phyloP scores from a whole-genome alignment of 768 basidiomycete species.

The Rhizopogon vesiculosus region DNA sequence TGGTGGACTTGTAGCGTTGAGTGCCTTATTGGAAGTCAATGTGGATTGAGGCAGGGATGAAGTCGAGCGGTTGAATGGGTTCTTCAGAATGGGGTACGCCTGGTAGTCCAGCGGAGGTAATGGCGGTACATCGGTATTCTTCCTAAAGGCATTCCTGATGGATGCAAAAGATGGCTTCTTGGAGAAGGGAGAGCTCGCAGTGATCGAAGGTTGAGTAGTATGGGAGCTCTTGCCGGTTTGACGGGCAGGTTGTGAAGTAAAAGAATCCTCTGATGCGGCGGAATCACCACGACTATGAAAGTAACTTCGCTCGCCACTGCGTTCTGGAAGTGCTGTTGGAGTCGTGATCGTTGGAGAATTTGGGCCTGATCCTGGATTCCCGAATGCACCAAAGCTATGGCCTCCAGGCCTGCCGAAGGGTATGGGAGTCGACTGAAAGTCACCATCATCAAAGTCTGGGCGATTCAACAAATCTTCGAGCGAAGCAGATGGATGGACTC shows the following conservation, averaged over 20 bases:
- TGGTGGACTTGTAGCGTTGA: slow-evolving; percentile 44
- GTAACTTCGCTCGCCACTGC: slow-evolving; percentile 49
- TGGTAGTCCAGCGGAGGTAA: slow-evolving; percentile 67
- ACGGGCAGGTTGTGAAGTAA: slow-evolving; percentile 52
- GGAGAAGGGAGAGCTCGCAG: slow-evolving; percentile 45
- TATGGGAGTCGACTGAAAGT: slow-evolving; percentile 53
- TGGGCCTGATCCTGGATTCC: slow-evolving; percentile 37
- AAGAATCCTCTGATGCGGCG: slow-evolving; percentile 71
- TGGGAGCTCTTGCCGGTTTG: slow-evolving; percentile 54
- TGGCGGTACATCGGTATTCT: slow-evolving; percentile 64
- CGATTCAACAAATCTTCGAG: slow-evolving; percentile 1
- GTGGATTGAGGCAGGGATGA: slow-evolving; percentile 62
- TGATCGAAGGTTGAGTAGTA: slow-evolving; percentile 65
- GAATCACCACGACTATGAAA: slow-evolving; percentile 82
- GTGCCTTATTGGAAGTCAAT: slow-evolving; percentile 33
- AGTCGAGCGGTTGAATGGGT: slow-evolving; percentile 78
- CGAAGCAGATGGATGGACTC: slow-evolving; percentile 10
- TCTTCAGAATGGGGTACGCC: slow-evolving; percentile 67
- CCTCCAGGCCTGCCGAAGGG: slow-evolving; percentile 64
- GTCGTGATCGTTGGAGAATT: slow-evolving; percentile 66
- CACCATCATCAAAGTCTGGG: slow-evolving; percentile 78
- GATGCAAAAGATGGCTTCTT: slow-evolving; percentile 87
- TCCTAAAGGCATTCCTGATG: slow-evolving; percentile 85
- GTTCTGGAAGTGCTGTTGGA: slow-evolving; percentile 39
- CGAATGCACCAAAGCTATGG: slow-evolving; percentile 40